Conservation (phyloP, 140 eudicot genomes). For the Ambrosia hybrid region DNA sequence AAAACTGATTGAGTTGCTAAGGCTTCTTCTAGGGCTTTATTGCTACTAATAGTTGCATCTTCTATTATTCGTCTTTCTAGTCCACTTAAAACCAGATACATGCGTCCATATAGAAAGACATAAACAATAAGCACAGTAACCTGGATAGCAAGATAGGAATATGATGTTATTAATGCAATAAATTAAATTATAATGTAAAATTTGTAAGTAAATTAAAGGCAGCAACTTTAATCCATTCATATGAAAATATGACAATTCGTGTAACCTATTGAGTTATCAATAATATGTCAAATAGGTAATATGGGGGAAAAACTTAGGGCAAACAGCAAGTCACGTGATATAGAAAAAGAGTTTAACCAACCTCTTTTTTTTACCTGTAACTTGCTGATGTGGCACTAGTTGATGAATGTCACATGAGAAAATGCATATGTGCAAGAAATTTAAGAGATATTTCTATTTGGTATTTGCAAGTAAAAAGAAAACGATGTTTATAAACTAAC, state of each 20-base stretch:
- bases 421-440: too few relatives aligned
- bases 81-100: slow-evolving; percentile 94
- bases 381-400: not conserved
- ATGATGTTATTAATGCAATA: not conserved
- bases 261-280: not conserved
- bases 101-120: slow-evolving; percentile 78
- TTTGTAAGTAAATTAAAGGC: not conserved
- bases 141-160: slow-evolving; percentile 48
- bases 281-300: not conserved
- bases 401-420: slow-evolving; percentile 3
- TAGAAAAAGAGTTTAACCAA: not conserved
- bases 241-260: not conserved
- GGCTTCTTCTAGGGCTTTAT: slow-evolving; percentile 79
- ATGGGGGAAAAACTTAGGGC: not conserved
- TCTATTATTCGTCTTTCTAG: slow-evolving; percentile 70
- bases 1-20: slow-evolving; percentile 84
- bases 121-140: slow-evolving; percentile 89
- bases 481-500: too few relatives aligned
- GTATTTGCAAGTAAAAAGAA: too few relatives aligned
- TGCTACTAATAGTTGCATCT: slow-evolving; percentile 48
- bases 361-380: not conserved
- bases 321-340: not conserved
- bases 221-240: not conserved
- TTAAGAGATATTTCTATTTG: too few relatives aligned
- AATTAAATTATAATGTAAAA: slow-evolving; percentile 10